Percentiles rank a stretch among this genome's conserved stretches.
Conservation (phyloP, 352 stramenopile species). For the Blastocystis sp. region DNA sequence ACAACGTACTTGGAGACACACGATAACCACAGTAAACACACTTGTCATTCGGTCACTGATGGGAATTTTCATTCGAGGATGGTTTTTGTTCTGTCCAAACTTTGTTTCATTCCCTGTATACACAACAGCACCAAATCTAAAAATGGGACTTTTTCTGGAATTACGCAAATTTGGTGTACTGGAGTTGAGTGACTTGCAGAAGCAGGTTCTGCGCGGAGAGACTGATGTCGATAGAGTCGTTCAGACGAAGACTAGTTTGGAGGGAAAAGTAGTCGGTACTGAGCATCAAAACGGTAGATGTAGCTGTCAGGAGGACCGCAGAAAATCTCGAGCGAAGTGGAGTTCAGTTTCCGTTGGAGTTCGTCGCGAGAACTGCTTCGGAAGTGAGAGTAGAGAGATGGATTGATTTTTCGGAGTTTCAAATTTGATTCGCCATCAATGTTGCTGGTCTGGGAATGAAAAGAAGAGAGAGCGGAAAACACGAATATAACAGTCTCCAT, state of each 20-base stretch:
- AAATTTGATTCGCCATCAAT: conserved; percentile 83
- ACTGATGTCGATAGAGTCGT: not conserved
- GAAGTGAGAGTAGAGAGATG: conserved; percentile 67
- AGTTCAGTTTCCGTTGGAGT: not conserved
- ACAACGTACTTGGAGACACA: conserved; percentile 70
- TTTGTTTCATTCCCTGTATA: conserved; percentile 83
- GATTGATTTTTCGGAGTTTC: conserved; percentile 74
- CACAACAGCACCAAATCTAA: conserved; percentile 69
- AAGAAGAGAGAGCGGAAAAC: not conserved
- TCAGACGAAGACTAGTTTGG: not conserved
- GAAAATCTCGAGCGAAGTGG: not conserved
- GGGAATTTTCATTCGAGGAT: conserved; percentile 73
- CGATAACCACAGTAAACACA: conserved; percentile 72
- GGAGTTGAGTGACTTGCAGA: conserved; percentile 76
- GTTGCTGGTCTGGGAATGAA: conserved; percentile 73
- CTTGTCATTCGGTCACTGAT: conserved; percentile 72
- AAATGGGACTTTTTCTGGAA: not conserved
- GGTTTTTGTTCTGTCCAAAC: conserved; percentile 76
- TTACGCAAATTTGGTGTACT: conserved; percentile 79
- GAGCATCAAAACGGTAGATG: conserved; percentile 80
- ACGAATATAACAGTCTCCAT: conserved; percentile 67
- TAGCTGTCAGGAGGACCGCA: conserved; percentile 69
- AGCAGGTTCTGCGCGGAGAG: conserved; percentile 67
- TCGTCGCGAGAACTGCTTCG: conserved; percentile 65
- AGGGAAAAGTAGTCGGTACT: not conserved